Evolutionary conservation across 768 basidiomycete genomes (phyloP), one percentile per base, ranked within the genome.

Genomic region (Dioszegia hungarica): DNA sequence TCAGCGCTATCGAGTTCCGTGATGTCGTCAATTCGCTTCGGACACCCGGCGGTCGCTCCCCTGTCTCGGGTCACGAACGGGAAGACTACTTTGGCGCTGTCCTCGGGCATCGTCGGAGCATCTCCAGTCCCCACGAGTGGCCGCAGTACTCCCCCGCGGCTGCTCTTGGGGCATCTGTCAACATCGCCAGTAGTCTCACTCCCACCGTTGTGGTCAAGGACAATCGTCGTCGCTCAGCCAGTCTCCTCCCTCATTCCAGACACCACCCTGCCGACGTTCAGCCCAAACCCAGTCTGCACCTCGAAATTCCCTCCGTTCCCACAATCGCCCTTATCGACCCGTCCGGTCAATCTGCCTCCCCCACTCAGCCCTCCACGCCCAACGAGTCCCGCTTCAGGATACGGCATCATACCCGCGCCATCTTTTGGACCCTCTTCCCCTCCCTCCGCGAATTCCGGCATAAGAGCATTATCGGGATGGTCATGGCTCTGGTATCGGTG

Each of bases 1-100:
- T 98, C 4, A 90, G 94, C 9, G 95, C 95, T 0, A 82, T 99
- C 40, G 95, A 99, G 75, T 99, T 99, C 77, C 82, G 92, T 17
- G 86, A 92, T 57, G 88, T 97, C 22, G 87, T 99, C 20, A 81
- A 87, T 11, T 85, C 87, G 0, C 79, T 99, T 22, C 84, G 85
- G 61, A 80, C 80, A 46, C 84, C 92, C 66, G 85, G 86, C 10
- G 61, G 56, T 29, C 45, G 36, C 37, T 51, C 49, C 8, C 49
- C 49, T 27, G 24, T 62, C 60, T 27, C 45, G 56, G 60, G 25
- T n/a, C 20, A 20, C 31, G 33, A 54, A 59, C 57, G 49, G 24
- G 49, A 51, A 28, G 74, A 74, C 45, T 75, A 75, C 47, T 75
- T 75, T 54, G 67, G 70, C 17, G 59, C 59, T 0, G 47, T 58